Percentiles rank a stretch among this genome's conserved stretches.
Conservation (phyloP, 176 grass and related monocot species). For the Rhipidocladum racemiflorum region DNA sequence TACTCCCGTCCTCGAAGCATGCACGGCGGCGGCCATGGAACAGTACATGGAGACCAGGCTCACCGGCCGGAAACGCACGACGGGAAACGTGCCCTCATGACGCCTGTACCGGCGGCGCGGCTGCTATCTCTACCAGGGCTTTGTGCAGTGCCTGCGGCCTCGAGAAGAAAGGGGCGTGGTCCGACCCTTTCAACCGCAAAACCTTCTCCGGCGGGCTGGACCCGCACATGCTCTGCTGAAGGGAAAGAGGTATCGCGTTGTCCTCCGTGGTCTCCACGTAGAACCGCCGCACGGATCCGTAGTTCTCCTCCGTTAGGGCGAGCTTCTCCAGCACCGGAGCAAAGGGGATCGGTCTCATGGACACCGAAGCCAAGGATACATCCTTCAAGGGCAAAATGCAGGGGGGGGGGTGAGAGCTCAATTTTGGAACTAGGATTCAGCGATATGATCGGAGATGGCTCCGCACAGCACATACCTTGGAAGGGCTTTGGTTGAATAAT, state of each 20-base stretch:
- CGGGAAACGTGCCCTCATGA: slow-evolving; percentile 22
- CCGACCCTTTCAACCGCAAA: slow-evolving; percentile 74
- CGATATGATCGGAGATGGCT: not conserved
- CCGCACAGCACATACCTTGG: slow-evolving; percentile 51
- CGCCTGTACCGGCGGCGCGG: slow-evolving; percentile 29
- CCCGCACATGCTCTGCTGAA: slow-evolving; percentile 72
- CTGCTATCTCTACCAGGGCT: slow-evolving; percentile 70
- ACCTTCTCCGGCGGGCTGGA: slow-evolving; percentile 67
- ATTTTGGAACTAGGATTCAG: not conserved
- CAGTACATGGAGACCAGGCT: not conserved
- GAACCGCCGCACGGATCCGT: slow-evolving; percentile 74
- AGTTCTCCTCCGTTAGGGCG: slow-evolving; percentile 55
- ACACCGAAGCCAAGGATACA: slow-evolving; percentile 76
- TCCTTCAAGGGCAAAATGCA: slow-evolving; percentile 49
- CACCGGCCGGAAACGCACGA: not conserved
- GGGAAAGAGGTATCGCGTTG: slow-evolving; percentile 66
- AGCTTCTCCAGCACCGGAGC: slow-evolving; percentile 80
- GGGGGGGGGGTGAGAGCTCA: not conserved
- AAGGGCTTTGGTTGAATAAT: slow-evolving; percentile 86
- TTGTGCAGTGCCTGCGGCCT: slow-evolving; percentile 90
- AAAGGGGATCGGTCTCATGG: slow-evolving; percentile 86
- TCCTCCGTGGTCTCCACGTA: slow-evolving; percentile 84
- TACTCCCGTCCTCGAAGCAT: slow-evolving; percentile 23
- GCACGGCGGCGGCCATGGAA: slow-evolving; percentile 9
- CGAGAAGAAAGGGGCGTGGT: slow-evolving; percentile 96